phyloP scores from a whole-genome alignment of 257 asterid genomes.

The Coffea canephora region DNA sequence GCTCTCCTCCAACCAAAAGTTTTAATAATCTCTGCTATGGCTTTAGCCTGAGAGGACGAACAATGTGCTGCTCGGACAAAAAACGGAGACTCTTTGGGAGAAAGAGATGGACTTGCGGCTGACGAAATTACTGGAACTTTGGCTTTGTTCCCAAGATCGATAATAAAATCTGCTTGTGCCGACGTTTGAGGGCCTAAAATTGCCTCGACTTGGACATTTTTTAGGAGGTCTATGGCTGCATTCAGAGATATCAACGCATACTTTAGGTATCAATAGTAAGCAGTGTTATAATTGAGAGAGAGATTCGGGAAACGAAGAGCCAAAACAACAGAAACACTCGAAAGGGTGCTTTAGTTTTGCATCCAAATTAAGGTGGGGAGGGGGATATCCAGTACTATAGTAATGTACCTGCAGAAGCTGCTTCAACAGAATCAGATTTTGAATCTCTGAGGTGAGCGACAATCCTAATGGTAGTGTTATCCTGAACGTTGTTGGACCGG shows the following conservation, averaged over 20 bases:
- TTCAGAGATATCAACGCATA: neutral
- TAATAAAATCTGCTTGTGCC: constrained; percentile 41
- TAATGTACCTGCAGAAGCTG: constrained; percentile 36
- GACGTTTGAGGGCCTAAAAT: constrained; percentile 51
- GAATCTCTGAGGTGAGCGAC: constrained; percentile 41
- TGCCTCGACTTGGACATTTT: constrained; percentile 38
- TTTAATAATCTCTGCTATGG: constrained; percentile 42
- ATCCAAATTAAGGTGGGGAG: neutral
- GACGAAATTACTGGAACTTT: constrained; percentile 47
- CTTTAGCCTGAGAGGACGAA: constrained; percentile 44
- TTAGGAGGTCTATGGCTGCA: constrained; percentile 54
- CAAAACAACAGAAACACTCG: too few species aligned
- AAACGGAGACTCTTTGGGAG: constrained; percentile 39
- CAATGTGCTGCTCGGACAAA: constrained; percentile 45
- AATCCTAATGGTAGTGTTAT: constrained; percentile 24
- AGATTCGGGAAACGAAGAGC: too few species aligned
- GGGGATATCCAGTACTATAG: neutral
- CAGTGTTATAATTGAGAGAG: too few species aligned
- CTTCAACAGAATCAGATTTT: constrained; percentile 27
- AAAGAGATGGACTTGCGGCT: constrained; percentile 44
- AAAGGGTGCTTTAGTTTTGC: too few species aligned
- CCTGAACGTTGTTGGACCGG: constrained; percentile 16
- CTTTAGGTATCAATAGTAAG: too few species aligned
- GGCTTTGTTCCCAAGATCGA: constrained; percentile 40
- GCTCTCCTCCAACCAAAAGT: constrained; percentile 44